A percentile compares a stretch with the other conserved stretches of the same genome.
These are phyloP conservation scores for Phytophthora lateralis DNA, from an alignment of 352 stramenopile species.

Conservation along the genomic window DNA sequence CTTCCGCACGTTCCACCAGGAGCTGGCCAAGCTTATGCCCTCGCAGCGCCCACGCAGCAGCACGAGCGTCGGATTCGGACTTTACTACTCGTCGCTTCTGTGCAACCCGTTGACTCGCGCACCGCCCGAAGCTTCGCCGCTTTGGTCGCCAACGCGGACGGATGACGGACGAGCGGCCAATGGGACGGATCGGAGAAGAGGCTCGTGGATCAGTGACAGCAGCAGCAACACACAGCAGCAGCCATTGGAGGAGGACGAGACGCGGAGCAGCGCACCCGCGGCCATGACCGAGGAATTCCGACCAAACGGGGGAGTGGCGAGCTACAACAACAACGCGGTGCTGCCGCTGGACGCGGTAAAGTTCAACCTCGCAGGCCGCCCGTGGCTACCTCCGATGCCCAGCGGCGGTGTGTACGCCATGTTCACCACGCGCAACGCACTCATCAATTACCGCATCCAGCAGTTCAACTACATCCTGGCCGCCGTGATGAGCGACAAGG, in stretches of 20 bases:
- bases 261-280: slow-evolving; percentile 29
- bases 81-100: slow-evolving; percentile 56
- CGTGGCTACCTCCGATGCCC: slow-evolving; percentile 60
- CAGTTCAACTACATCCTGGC: slow-evolving; percentile 77
- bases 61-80: slow-evolving; percentile 30
- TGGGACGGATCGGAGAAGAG: slow-evolving; percentile 21
- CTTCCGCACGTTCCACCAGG: slow-evolving; percentile 66
- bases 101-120: slow-evolving; percentile 47
- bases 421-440: slow-evolving; percentile 61
- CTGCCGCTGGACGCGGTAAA: slow-evolving; percentile 60
- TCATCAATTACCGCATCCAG: slow-evolving; percentile 68
- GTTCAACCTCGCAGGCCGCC: slow-evolving; percentile 53
- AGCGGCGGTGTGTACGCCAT: slow-evolving; percentile 61
- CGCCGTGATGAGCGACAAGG: slow-evolving; percentile 71
- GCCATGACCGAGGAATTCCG: slow-evolving; percentile 14
- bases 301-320: slow-evolving; percentile 28
- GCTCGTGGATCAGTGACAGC: slow-evolving; percentile 35
- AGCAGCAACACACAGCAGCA: slow-evolving; percentile 20
- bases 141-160: slow-evolving; percentile 54
- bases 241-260: slow-evolving; percentile 35
- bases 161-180: slow-evolving; percentile 27
- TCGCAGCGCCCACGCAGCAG: slow-evolving; percentile 32
- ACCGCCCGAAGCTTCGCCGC: slow-evolving; percentile 45
- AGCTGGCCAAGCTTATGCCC: slow-evolving; percentile 62
- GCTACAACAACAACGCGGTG: slow-evolving; percentile 47